A percentile compares a stretch with the other conserved stretches of the same genome.
These are phyloP conservation scores for Centaurea solstitialis DNA, from an alignment of 129 eudicot genomes.

Conservation along the genomic window DNA sequence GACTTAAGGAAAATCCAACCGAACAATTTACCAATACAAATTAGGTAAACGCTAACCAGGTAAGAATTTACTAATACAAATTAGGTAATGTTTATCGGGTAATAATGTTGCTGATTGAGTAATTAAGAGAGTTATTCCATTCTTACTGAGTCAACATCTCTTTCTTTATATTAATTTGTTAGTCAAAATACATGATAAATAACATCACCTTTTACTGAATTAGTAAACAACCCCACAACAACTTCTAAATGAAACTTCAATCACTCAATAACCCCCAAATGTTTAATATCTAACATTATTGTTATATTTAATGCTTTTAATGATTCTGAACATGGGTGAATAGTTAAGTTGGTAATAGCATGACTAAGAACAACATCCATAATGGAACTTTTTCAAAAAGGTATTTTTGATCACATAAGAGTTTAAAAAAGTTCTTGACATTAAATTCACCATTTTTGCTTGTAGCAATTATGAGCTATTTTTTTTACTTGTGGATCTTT, in stretches of 20 bases:
- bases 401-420: too few relatives aligned
- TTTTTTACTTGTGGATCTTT: too few relatives aligned
- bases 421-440: too few relatives aligned
- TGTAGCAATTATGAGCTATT: too few relatives aligned
- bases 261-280: neutral
- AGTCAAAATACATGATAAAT: neutral
- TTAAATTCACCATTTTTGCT: too few relatives aligned
- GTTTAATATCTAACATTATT: neutral
- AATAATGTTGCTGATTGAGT: neutral
- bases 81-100: neutral
- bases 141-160: neutral
- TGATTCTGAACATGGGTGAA: neutral
- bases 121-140: neutral
- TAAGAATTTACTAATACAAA: too few relatives aligned
- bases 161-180: neutral
- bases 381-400: neutral
- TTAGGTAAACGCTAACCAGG: neutral
- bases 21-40: neutral
- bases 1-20: too few relatives aligned
- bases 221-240: neutral
- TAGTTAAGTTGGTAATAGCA: neutral
- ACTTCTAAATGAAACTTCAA: neutral
- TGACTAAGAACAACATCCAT: neutral
- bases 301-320: neutral
- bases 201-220: neutral